Evolutionary conservation across 2,329 filamentous ascomycete genomes (phyloP).

Genomic region (Exophiala viscosa): DNA sequence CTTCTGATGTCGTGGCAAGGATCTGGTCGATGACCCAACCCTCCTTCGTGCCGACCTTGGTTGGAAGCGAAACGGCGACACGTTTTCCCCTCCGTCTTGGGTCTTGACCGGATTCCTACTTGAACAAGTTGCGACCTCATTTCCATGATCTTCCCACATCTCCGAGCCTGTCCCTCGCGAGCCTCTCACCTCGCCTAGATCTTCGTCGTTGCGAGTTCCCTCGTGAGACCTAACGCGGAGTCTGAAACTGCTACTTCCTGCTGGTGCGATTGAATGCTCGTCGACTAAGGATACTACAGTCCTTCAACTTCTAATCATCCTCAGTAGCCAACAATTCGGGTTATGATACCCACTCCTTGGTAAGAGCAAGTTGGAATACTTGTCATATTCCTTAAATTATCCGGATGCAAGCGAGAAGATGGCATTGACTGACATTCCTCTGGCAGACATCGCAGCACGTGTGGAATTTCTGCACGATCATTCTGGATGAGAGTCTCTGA

Average conservation of each 20-base stretch:
- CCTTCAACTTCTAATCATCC: no score
- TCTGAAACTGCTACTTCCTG: conserved; percentile 11
- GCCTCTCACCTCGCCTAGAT: not conserved
- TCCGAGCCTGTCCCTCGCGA: not conserved
- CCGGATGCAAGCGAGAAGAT: no score
- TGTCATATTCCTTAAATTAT: no score
- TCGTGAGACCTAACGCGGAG: not conserved
- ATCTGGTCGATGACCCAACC: not conserved
- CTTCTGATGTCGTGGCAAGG: conserved; percentile 8
- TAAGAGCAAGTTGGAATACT: no score
- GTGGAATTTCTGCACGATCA: not conserved
- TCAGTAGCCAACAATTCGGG: no score
- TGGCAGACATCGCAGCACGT: conserved; percentile 1
- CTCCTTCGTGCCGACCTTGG: not conserved
- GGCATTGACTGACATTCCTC: conserved; percentile 1
- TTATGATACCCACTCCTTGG: no score
- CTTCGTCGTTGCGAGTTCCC: not conserved
- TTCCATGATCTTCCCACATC: not conserved
- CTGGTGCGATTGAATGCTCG: no score
- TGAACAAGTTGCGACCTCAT: not conserved
- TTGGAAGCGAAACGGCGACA: not conserved
- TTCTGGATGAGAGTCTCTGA: not conserved
- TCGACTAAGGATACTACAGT: no score
- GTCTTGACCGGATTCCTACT: no score
- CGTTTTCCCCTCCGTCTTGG: not conserved